Evolutionary conservation across 495 filamentous ascomycete genomes (phyloP).

Genomic region (Baudoinia panamericana): DNA sequence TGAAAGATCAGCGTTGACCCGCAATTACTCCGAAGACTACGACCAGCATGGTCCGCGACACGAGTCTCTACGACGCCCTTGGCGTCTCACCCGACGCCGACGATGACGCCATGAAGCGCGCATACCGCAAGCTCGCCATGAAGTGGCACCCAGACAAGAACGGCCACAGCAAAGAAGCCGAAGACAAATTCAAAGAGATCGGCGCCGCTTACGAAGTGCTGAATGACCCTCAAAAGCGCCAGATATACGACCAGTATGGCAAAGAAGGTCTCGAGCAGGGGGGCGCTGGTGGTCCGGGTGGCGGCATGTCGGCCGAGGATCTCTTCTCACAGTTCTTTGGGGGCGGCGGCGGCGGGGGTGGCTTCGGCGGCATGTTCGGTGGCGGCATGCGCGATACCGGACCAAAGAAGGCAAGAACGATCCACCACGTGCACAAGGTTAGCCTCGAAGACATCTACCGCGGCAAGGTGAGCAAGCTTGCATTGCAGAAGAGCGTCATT

Average conservation of each 20-base stretch:
- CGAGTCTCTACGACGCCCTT: constrained; percentile 71
- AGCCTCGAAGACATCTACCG: constrained; percentile 95
- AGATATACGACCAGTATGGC: constrained; percentile 91
- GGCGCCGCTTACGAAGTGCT: constrained; percentile 91
- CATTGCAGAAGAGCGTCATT: constrained; percentile 93
- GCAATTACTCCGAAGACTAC: no score
- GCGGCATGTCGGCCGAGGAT: constrained; percentile 92
- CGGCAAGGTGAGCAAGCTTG: constrained; percentile 94
- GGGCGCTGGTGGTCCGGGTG: constrained; percentile 50
- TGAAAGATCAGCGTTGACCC: no score
- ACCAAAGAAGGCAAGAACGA: constrained; percentile 87
- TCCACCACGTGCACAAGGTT: constrained; percentile 96
- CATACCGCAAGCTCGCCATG: constrained; percentile 80
- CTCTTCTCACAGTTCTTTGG: constrained; percentile 98
- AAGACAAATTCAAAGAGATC: constrained; percentile 96
- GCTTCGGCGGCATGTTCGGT: constrained; percentile 60
- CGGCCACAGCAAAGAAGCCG: constrained; percentile 77
- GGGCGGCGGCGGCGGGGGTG: constrained; percentile 53
- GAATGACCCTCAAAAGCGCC: constrained; percentile 79
- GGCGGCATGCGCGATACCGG: constrained; percentile 66
- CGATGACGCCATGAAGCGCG: constrained; percentile 72
- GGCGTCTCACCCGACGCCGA: constrained; percentile 62
- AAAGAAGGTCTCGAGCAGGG: constrained; percentile 89
- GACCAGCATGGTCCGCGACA: constrained; percentile 76
- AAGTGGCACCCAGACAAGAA: constrained; percentile 98